Percentiles rank a stretch among this genome's conserved stretches.
These are phyloP conservation scores for Tubosaeta sp. DNA, from an alignment of 768 basidiomycete species.

Conservation along the genomic window DNA sequence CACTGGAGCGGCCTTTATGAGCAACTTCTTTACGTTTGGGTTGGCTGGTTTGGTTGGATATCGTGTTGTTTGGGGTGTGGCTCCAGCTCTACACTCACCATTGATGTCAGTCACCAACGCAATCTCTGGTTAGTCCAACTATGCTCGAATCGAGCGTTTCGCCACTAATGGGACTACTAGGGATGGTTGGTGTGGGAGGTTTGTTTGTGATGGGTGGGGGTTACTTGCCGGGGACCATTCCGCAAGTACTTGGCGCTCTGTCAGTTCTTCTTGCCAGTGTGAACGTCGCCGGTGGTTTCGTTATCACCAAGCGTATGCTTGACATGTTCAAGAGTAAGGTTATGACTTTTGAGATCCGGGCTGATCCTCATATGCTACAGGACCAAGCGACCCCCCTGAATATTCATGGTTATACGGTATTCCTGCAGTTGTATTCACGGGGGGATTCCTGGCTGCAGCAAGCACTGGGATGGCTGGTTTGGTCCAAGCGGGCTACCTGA, in stretches of 20 bases:
- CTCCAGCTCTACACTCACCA: constrained; percentile 84
- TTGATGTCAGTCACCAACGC: constrained; percentile 91
- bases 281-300: constrained; percentile 86
- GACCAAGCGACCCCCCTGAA: constrained; percentile 82
- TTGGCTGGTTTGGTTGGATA: constrained; percentile 84
- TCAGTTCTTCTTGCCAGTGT: constrained; percentile 86
- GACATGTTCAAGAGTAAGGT: constrained; percentile 84
- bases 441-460: constrained; percentile 77
- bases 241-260: constrained; percentile 73
- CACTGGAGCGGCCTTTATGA: constrained; percentile 82
- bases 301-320: constrained; percentile 88
- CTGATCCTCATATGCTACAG: constrained; percentile 32
- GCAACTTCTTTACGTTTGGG: constrained; percentile 84
- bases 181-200: constrained; percentile 80
- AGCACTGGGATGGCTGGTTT: constrained; percentile 82
- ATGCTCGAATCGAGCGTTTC: constrained; percentile 6
- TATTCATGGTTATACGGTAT: constrained; percentile 80
- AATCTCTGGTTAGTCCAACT: constrained; percentile 57
- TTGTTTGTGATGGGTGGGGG: constrained; percentile 91
- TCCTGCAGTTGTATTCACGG: constrained; percentile 78
- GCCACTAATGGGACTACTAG: constrained; percentile 23
- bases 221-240: constrained; percentile 74
- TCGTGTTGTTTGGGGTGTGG: constrained; percentile 86
- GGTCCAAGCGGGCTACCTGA: constrained; percentile 83
- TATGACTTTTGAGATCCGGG: neutral